Evolutionary conservation across 1,284 basidiomycete genomes (phyloP).

Genomic region (Neonothopanus nambi): DNA sequence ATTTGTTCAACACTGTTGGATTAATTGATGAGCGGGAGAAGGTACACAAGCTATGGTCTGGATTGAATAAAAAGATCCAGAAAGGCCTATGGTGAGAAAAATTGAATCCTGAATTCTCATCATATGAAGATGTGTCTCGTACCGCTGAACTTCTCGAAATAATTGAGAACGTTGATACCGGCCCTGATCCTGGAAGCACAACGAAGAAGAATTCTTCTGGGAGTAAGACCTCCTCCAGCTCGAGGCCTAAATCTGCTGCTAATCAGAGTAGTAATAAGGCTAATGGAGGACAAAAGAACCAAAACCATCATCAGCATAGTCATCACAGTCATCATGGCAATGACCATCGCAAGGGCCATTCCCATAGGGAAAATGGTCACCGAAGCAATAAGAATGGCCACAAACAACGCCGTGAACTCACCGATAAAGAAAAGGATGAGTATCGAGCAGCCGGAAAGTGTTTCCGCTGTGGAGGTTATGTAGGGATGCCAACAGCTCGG

Average conservation of each 20-base stretch:
- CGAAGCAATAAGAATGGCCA: no score
- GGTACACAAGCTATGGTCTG: constrained; percentile 35
- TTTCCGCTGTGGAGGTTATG: constrained; percentile 19
- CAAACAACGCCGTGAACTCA: constrained; percentile 11
- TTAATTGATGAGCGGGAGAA: constrained; percentile 27
- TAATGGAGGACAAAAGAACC: no score
- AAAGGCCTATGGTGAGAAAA: constrained; percentile 14
- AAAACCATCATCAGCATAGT: no score
- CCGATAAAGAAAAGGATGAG: constrained; percentile 18
- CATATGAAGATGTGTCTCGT: constrained; percentile 1
- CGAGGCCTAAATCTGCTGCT: no score
- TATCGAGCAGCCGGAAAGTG: constrained; percentile 18
- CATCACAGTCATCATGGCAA: no score
- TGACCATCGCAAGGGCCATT: no score
- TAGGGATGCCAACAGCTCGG: constrained; percentile 22
- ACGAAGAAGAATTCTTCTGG: not conserved
- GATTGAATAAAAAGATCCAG: constrained; percentile 22
- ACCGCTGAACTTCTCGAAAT: constrained; percentile 14
- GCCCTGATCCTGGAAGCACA: not conserved
- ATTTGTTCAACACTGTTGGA: constrained; percentile 33
- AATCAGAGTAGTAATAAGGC: no score
- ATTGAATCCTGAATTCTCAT: constrained; percentile 12
- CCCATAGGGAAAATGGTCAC: no score
- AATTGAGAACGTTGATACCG: constrained; percentile 12
- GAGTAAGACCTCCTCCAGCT: no score